phyloP scores from a whole-genome alignment of 176 grass and related monocot genomes.

The Dactylis glomerata region DNA sequence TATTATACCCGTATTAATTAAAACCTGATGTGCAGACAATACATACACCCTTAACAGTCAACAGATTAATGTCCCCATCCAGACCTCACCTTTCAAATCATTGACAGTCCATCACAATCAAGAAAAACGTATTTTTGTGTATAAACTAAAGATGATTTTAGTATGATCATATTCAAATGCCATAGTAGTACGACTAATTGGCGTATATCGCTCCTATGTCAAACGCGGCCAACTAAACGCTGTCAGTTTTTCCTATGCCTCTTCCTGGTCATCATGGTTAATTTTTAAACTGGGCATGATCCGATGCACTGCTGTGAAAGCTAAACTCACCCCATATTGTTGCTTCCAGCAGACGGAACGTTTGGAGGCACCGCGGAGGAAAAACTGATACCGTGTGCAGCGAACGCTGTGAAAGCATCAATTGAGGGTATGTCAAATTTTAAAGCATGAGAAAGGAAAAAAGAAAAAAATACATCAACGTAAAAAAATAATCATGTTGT shows the following conservation, averaged over 20 bases:
- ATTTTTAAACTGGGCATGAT: neutral
- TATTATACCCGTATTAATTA: neutral
- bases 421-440: neutral
- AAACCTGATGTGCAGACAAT: neutral
- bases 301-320: neutral
- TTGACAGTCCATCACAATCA: neutral
- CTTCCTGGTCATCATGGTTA: neutral
- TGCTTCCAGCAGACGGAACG: slow-evolving; percentile 33
- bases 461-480: neutral
- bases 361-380: slow-evolving; percentile 24
- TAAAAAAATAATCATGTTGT: neutral
- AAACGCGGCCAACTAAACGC: neutral
- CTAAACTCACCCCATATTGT: slow-evolving; percentile 44
- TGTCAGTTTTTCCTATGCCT: neutral
- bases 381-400: slow-evolving; percentile 56
- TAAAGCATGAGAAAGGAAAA: neutral
- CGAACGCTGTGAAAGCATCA: slow-evolving; percentile 39
- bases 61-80: slow-evolving; percentile 21
- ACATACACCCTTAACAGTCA: neutral
- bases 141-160: neutral
- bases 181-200: neutral
- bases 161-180: slow-evolving; percentile 19
- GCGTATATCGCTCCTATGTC: neutral
- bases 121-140: neutral
- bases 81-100: slow-evolving; percentile 30